Percentiles rank a stretch among this genome's conserved stretches.
These are phyloP conservation scores for Kazachstania bromeliacearum DNA, from an alignment of 805 yeast species.

Conservation along the genomic window DNA sequence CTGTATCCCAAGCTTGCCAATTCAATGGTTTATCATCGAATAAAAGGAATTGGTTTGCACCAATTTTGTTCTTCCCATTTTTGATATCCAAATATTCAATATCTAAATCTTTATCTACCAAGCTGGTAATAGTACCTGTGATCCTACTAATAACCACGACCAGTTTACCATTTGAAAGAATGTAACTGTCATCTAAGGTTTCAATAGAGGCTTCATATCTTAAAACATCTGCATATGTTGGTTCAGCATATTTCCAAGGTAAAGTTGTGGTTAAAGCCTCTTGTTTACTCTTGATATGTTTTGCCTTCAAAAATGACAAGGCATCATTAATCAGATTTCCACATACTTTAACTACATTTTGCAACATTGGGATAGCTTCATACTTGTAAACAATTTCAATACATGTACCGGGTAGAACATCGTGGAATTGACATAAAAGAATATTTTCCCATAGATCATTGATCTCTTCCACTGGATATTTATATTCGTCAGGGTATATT, in stretches of 20 bases:
- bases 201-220: neutral
- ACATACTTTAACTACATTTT: constrained; percentile 44
- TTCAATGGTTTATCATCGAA: constrained; percentile 85
- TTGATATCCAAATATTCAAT: constrained; percentile 60
- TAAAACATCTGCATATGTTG: neutral
- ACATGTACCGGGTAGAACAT: constrained; percentile 95
- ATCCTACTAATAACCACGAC: constrained; percentile 43
- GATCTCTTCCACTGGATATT: constrained; percentile 63
- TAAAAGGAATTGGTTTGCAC: constrained; percentile 74
- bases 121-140: constrained; percentile 54
- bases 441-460: constrained; percentile 80
- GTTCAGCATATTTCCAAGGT: constrained; percentile 42
- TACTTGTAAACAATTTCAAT: constrained; percentile 87
- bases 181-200: constrained; percentile 33
- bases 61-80: constrained; percentile 43
- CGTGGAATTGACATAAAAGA: constrained; percentile 89
- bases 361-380: constrained; percentile 75
- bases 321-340: constrained; percentile 45
- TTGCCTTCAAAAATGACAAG: constrained; percentile 33
- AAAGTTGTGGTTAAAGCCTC: constrained; percentile 38
- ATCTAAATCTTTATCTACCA: constrained; percentile 47
- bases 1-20: constrained; percentile 98
- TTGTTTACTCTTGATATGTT: constrained; percentile 6
- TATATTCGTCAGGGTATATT: constrained; percentile 38
- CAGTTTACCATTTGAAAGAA: constrained; percentile 53